phyloP scores from a whole-genome alignment of 176 grass and related monocot genomes.

The Coix lacrymajobi region DNA sequence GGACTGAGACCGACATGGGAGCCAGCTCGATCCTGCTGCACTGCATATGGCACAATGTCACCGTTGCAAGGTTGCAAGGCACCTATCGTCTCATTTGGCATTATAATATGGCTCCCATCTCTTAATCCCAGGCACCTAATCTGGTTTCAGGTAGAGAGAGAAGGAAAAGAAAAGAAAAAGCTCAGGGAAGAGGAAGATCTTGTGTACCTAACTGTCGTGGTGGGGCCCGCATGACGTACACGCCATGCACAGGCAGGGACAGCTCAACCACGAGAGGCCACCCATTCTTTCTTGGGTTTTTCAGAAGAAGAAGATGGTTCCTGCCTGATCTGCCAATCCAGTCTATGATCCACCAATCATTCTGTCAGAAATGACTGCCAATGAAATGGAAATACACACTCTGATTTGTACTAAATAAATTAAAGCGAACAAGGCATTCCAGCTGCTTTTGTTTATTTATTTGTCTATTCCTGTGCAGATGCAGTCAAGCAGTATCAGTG shows the following conservation, averaged over 20 bases:
- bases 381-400: background rate
- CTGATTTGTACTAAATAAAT: no score
- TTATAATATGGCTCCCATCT: background rate
- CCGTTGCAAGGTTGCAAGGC: background rate
- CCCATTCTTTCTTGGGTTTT: background rate
- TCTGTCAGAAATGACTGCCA: background rate
- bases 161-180: background rate
- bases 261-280: constrained; percentile 30
- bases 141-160: background rate
- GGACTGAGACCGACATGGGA: constrained; percentile 15
- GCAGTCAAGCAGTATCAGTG: background rate
- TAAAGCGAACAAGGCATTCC: background rate
- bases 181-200: background rate
- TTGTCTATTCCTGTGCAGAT: background rate
- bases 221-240: background rate
- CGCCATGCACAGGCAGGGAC: constrained; percentile 13
- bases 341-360: background rate
- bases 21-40: constrained; percentile 17
- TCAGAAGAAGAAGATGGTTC: background rate
- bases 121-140: constrained; percentile 8
- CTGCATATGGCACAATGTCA: background rate
- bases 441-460: background rate
- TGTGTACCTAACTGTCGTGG: background rate
- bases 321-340: background rate
- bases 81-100: background rate